Evolutionary conservation across 2,329 filamentous ascomycete species (phyloP), one percentile per base, ranked within the genome.

Genomic region (Phialophora expanda): DNA sequence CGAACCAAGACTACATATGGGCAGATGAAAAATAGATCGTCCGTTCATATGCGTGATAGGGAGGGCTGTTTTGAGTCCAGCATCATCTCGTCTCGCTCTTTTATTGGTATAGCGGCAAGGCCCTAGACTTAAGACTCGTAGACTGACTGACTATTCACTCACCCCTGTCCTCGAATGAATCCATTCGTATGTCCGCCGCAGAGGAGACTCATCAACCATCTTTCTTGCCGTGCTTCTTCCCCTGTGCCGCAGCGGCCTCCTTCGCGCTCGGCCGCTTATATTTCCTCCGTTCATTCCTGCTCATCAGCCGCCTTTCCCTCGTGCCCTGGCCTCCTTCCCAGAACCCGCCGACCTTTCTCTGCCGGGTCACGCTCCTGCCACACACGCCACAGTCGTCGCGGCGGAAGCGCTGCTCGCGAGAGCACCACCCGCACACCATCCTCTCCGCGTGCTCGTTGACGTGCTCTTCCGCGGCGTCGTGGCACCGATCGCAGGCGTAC

Each of bases 281-380:
- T 60, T 73, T 73, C 56, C 67, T 65, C 56, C 65, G 67, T 20
- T 73, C 71, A 22, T 92, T 92, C 66, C 88, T 83, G 73, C 87
- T 90, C 91, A 93, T 93, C 73, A 84, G 79, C 34, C 78, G 79
- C 76, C 83, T 86, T 74, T 93, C 90, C 67, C 91, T 82, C n/a
- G 90, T 93, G 1, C 90, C 90, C 76, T 90, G 92, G 1, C 92
- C 92, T 11, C 92, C 92, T 80, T 96, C 92, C 92, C 92, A 96
- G 78, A 93, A 96, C 0, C 92, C 92, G 51, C 81, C 67, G 28
- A 54, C 62, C 41, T 50, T 66, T 2, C 86, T 86, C 74, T 87
- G 89, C 69, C 90, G 88, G 60, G 93, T 84, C 12, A 95, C 84
- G 57, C 84, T 85, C 38, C 88, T 82, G 56, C 89, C 89, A 74